These are phyloP conservation scores for Saccharomyces hybrid DNA, from an alignment of 1,139 yeast genomes.

Conservation along the genomic window DNA sequence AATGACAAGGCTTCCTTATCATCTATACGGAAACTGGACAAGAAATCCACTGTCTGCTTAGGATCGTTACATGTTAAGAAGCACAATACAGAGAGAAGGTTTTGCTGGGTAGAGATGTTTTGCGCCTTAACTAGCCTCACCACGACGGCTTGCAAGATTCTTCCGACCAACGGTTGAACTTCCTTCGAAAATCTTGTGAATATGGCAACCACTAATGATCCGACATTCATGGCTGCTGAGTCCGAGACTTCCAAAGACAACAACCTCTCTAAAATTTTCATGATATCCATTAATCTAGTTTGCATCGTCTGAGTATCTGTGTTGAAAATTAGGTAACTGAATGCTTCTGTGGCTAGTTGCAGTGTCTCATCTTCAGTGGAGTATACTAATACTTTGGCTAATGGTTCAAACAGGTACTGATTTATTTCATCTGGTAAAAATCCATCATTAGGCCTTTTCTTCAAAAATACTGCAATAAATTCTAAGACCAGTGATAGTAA, in stretches of 20 bases:
- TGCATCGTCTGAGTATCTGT: conserved; percentile 38
- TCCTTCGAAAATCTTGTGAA: conserved; percentile 50
- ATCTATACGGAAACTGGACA: conserved; percentile 39
- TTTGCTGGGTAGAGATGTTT: conserved; percentile 68
- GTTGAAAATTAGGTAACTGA: conserved; percentile 53
- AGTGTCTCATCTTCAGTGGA: conserved; percentile 71
- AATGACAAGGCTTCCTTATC: conserved; percentile 36
- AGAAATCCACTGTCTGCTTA: conserved; percentile 51
- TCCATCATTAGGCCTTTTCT: conserved; percentile 25
- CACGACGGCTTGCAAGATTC: conserved; percentile 67
- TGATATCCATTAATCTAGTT: conserved; percentile 43
- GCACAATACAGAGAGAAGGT: conserved; percentile 69
- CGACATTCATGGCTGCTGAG: conserved; percentile 70
- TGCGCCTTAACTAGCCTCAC: conserved; percentile 56
- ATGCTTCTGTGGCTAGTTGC: conserved; percentile 71
- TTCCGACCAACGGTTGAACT: conserved; percentile 44
- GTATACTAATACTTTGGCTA: conserved; percentile 46
- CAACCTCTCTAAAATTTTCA: conserved; percentile 59
- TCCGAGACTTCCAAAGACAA: conserved; percentile 69
- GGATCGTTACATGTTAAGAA: conserved; percentile 59
- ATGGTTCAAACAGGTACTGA: conserved; percentile 38
- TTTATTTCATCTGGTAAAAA: conserved; percentile 38
- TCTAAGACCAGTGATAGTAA: conserved; percentile 63
- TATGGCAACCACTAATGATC: conserved; percentile 59
- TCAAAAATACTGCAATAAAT: conserved; percentile 42